phyloP scores from a whole-genome alignment of 2,329 filamentous ascomycete species.

The Alternaria sp. region DNA sequence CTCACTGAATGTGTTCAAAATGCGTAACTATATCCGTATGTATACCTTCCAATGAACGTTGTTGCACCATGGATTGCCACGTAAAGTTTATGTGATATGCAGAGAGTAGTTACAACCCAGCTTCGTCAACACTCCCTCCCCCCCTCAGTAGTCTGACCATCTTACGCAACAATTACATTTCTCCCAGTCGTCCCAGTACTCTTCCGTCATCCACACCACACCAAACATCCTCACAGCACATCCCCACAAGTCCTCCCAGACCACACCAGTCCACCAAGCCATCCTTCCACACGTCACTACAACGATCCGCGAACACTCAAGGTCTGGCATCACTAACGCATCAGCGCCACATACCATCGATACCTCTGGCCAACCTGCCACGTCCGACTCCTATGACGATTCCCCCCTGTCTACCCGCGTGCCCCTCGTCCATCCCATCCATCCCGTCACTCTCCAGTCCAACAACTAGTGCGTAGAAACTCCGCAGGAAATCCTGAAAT shows the following conservation, averaged over 20 bases:
- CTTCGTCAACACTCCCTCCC: neutral
- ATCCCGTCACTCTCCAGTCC: neutral
- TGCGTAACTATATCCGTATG: conserved; percentile 8
- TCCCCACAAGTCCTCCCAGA: neutral
- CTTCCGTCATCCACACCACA: neutral
- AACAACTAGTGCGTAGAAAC: neutral
- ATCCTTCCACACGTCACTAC: neutral
- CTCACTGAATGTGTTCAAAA: neutral
- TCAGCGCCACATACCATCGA: neutral
- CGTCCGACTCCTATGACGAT: neutral
- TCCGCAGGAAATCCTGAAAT: neutral
- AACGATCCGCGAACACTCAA: neutral
- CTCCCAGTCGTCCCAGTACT: neutral
- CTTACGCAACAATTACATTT: neutral
- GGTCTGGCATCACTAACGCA: neutral
- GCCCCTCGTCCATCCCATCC: neutral
- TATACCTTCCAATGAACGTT: neutral
- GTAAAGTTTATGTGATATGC: neutral
- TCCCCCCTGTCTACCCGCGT: neutral
- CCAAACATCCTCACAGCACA: neutral
- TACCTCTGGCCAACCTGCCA: neutral
- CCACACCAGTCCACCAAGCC: neutral
- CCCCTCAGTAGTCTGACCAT: neutral
- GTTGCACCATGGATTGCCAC: neutral
- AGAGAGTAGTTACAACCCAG: neutral